A percentile compares a stretch with the other conserved stretches of the same genome.
Conservation (phyloP, 495 filamentous ascomycete genomes). For the Aspergillus sparsus region DNA sequence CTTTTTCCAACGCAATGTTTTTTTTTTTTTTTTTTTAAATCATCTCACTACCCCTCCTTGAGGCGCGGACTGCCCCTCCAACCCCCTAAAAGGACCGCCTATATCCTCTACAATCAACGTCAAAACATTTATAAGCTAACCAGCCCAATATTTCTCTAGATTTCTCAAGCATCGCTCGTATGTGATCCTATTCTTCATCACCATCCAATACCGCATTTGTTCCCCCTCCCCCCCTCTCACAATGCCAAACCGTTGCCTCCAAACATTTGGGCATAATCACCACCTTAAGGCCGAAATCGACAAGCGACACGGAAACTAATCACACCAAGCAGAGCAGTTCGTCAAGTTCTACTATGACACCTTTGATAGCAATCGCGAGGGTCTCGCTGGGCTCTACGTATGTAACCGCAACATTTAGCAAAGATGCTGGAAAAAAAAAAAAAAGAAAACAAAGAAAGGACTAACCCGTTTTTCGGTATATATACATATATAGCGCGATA, state of each 20-base stretch:
- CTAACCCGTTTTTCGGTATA: slow-evolving; percentile 11
- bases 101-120: not conserved
- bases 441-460: not conserved
- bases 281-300: not conserved
- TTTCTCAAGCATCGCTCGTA: slow-evolving; percentile 57
- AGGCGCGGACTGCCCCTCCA: slow-evolving; percentile 22
- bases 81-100: not conserved
- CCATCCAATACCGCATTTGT: not conserved
- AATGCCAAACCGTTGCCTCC: not conserved
- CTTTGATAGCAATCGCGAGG: slow-evolving; percentile 68
- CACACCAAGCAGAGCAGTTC: slow-evolving; percentile 66
- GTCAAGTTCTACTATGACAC: slow-evolving; percentile 84
- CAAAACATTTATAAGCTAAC: slow-evolving; percentile 8
- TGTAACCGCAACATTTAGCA: slow-evolving; percentile 8
- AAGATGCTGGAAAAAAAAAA: not conserved
- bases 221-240: not conserved
- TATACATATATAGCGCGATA: slow-evolving; percentile 58
- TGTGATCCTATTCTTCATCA: slow-evolving; percentile 28
- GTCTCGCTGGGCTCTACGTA: slow-evolving; percentile 77
- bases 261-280: not conserved
- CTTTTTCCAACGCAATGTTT: slow-evolving; percentile 9
- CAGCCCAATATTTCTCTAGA: slow-evolving; percentile 40
- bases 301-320: slow-evolving; percentile 20
- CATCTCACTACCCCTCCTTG: slow-evolving; percentile 24
- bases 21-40: slow-evolving; percentile 13